Base-by-base conservation (phyloP, 108 stramenopile genomes). In the Craspedostauros australis region DNA sequence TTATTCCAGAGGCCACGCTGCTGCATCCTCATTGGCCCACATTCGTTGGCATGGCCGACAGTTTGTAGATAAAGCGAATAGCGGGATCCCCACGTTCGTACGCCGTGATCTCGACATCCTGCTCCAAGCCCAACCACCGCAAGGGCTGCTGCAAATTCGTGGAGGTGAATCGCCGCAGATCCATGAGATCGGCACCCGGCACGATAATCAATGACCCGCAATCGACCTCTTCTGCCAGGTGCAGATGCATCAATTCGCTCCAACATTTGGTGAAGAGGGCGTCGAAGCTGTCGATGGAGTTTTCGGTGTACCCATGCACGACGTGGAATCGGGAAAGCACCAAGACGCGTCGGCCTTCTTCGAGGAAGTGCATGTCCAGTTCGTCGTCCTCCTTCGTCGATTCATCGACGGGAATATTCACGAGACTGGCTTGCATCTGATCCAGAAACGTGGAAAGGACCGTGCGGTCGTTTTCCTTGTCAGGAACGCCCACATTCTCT, bases 291-390 rank as follows among this genome's bases (percentile, higher is more conserved):
- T 80, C 73, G 58, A 76, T 63, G 30, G 39, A 5, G n/a, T 22
- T 43, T 23, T 42, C 43, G 9, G 20, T 16, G 30, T 24, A 39
- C 25, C 19, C 56, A 4, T 47, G 29, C 9, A 77, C 44, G 0
- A 84, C 85, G 47, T 87, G 85, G 64, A 82, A 87, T 31, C 85
- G 54, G 4, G 66, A 46, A 23, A 82, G 60, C 9, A 71, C 80
- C 50, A 87, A 60, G 45, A 79, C 69, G 15, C 85, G 59, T 32
- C 81, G 28, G 0, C 85, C 85, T 66, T 87, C 85, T 56, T 87
- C 81, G n/a, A 87, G 39, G 52, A 87, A 87, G 37, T 80, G 85
- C 33, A 78, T 16, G 58, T 87, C 85, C 47, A 76, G 66, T 11
- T 69, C 69, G 15, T 79, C 80, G 39, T 76, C 75, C 6, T 74